phyloP scores from a whole-genome alignment of 192 early-diverging fungal species.

The Coemansia sp. region DNA sequence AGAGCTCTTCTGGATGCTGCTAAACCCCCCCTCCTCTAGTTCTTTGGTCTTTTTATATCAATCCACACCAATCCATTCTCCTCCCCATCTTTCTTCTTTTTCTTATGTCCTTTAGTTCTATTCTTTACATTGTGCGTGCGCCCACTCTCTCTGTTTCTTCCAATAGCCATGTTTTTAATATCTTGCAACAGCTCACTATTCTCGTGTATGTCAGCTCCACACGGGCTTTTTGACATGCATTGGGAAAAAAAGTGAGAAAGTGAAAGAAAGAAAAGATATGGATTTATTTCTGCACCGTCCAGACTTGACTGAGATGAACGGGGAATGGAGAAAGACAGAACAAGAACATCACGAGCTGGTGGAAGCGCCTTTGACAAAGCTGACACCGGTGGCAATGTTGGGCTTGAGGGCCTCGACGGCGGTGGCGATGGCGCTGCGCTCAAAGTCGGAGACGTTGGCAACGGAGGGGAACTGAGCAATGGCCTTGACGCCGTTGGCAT shows the following conservation, averaged over 20 bases:
- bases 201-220: too few relatives aligned
- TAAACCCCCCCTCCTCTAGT: constrained; percentile 36
- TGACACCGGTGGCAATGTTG: constrained; percentile 87
- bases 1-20: constrained; percentile 66
- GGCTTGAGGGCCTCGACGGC: constrained; percentile 81
- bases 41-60: not conserved
- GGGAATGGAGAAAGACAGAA: not conserved
- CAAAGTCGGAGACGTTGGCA: constrained; percentile 66
- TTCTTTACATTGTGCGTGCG: constrained; percentile 6
- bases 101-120: not conserved
- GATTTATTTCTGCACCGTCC: too few relatives aligned
- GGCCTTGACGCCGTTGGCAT: constrained; percentile 75
- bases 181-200: not conserved
- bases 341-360: not conserved
- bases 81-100: not conserved
- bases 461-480: constrained; percentile 69
- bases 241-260: not conserved
- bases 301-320: too few relatives aligned
- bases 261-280: not conserved
- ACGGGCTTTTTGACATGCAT: not conserved
- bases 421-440: constrained; percentile 73
- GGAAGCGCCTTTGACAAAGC: constrained; percentile 64
- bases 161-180: constrained; percentile 10
- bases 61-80: too few relatives aligned
- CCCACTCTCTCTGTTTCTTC: constrained; percentile 2